Evolutionary conservation across 2,329 filamentous ascomycete species (phyloP), one percentile per base, ranked within the genome.

Genomic region (Diaporthe amygdali): DNA sequence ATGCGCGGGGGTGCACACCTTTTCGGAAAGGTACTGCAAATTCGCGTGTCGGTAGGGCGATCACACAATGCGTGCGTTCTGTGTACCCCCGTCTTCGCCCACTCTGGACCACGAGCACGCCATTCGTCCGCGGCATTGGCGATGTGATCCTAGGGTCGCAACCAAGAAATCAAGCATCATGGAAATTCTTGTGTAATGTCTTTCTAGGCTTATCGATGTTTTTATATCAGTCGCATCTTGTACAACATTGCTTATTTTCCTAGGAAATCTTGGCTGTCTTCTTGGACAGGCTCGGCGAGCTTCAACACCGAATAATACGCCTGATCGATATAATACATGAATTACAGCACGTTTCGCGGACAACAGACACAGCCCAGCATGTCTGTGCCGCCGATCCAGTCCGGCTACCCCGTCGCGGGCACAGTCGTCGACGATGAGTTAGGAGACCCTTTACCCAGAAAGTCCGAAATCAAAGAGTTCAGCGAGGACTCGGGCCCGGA

Each of bases 401-500:
- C 59, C 44, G 44, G 59, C n/a, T 37, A 49, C 59, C 59, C 59
- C n/a, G 59, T 49, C 8, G 59, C 59, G 25, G 59, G 59, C 27
- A 64, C 59, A 2, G 41, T 49, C n/a, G 30, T 27, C 59, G 59
- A 64, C 30, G n/a, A 64, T n/a, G 44, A 64, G 41, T 49, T 49
- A 12, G 59, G 59, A 25, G 59, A 64, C n/a, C 59, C 59, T n/a
- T 44, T 64, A 2, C 2, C 59, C 59, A 64, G 15, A 8, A 64
- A 64, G 27, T 30, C 30, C 44, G 59, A 64, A 30, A 34, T 49
- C 30, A 64, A 49, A 32, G 59, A 64, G 44, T 37, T 64, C 44
- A 49, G 66, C 14, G 66, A 71, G 10, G 32, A 30, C 27, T 67
- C 68, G 6, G 54, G 54, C 3, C 66, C 68, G 1, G 73, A 75